phyloP scores from a whole-genome alignment of 495 filamentous ascomycete species.

The Durotheca rogersii region DNA sequence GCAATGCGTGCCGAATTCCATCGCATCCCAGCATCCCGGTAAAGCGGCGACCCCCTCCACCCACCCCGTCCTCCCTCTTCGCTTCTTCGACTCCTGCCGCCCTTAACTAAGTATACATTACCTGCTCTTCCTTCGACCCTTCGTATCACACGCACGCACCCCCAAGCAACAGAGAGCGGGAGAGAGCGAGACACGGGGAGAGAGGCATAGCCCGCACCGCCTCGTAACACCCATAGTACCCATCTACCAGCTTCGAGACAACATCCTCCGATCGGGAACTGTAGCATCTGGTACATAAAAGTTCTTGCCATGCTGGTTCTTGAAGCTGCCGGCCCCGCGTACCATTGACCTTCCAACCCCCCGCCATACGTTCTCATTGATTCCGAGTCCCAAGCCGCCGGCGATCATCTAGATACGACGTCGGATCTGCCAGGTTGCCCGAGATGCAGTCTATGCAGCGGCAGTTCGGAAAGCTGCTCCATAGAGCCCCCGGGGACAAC shows the following conservation, averaged over 20 bases:
- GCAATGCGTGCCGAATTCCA: too few species aligned
- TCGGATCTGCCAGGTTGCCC: slow-evolving; percentile 17
- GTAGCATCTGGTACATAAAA: neutral
- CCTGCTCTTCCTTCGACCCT: too few species aligned
- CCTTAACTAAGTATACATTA: too few species aligned
- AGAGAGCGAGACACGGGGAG: neutral
- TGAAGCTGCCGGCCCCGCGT: slow-evolving; percentile 18
- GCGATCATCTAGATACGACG: neutral
- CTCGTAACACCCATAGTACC: neutral
- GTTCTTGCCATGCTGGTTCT: slow-evolving; percentile 3
- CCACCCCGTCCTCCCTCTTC: too few species aligned
- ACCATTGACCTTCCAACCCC: slow-evolving; percentile 6
- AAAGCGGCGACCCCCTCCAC: slow-evolving; percentile 15
- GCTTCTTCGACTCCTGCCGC: too few species aligned
- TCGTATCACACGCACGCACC: too few species aligned
- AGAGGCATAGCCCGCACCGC: neutral
- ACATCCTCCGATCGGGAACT: neutral
- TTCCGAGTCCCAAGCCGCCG: slow-evolving; percentile 1
- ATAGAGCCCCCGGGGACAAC: slow-evolving; percentile 69
- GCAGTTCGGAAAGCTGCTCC: slow-evolving; percentile 70
- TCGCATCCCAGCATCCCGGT: slow-evolving; percentile 18
- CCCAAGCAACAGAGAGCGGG: too few species aligned
- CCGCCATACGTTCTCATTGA: neutral
- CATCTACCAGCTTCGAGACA: neutral
- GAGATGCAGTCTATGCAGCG: slow-evolving; percentile 81